Conservation (phyloP, 2,329 filamentous ascomycete species). For the Madurella fahalii region DNA sequence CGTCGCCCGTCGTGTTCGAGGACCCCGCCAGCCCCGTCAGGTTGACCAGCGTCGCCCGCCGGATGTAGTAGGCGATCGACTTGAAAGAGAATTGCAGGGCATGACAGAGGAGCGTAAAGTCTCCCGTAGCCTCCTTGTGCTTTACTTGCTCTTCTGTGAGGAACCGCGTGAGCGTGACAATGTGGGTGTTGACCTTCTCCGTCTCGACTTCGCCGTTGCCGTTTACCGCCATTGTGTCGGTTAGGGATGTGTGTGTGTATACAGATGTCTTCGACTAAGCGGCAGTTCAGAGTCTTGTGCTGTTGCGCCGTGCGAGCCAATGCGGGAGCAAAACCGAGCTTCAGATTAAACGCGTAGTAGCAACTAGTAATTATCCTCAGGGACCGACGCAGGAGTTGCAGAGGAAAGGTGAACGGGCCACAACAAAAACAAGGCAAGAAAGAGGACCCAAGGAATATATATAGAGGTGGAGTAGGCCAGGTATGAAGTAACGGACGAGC, state of each 20-base stretch:
- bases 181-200: conserved; percentile 91
- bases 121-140: conserved; percentile 90
- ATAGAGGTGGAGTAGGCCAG: background rate
- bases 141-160: conserved; percentile 94
- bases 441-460: background rate
- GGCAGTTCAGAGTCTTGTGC: too few species aligned
- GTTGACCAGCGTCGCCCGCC: conserved; percentile 90
- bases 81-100: conserved; percentile 99
- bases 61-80: conserved; percentile 99
- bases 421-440: background rate
- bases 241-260: conserved; percentile 1
- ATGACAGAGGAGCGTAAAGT: conserved; percentile 98
- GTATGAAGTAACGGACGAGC: background rate
- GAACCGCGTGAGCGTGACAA: conserved; percentile 91
- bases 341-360: background rate
- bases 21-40: conserved; percentile 91
- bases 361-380: background rate
- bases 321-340: too few species aligned
- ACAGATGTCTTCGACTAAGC: too few species aligned
- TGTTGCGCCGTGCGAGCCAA: too few species aligned
- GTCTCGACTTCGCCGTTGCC: conserved; percentile 47
- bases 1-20: conserved; percentile 91
- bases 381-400: background rate
- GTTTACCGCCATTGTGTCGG: conserved; percentile 26
- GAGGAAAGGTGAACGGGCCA: background rate